Conservation (phyloP, 768 basidiomycete species). For the Russula sp. region DNA sequence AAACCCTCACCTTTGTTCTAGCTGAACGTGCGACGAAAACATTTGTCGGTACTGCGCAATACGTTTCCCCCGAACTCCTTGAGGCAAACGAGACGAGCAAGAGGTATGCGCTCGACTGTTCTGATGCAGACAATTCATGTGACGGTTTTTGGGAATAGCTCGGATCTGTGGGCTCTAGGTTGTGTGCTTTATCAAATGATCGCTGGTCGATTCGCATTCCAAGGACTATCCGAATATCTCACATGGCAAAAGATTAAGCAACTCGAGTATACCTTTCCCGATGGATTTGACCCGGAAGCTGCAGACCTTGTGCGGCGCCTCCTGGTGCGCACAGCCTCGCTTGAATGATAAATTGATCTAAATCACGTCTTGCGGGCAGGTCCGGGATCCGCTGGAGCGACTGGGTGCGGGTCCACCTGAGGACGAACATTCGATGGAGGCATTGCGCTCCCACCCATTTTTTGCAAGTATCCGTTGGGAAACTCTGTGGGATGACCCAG, state of each 20-base stretch:
- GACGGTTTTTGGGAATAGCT: constrained; percentile 45
- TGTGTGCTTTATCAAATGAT: constrained; percentile 95
- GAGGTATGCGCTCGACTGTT: constrained; percentile 48
- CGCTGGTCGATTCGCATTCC: constrained; percentile 87
- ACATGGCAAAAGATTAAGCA: constrained; percentile 94
- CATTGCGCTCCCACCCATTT: constrained; percentile 61
- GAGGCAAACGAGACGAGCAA: constrained; percentile 68
- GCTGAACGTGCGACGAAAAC: constrained; percentile 56
- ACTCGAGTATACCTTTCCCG: constrained; percentile 82
- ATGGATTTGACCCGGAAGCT: constrained; percentile 78
- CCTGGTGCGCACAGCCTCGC: constrained; percentile 49
- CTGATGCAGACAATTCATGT: not conserved
- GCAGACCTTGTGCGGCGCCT: constrained; percentile 75
- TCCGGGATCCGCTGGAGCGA: constrained; percentile 51
- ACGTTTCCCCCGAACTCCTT: constrained; percentile 84
- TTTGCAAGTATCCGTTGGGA: constrained; percentile 59
- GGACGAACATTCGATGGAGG: constrained; percentile 41
- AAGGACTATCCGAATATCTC: constrained; percentile 86
- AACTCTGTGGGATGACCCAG: constrained; percentile 60
- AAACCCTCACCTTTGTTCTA: constrained; percentile 32
- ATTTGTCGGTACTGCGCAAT: constrained; percentile 89
- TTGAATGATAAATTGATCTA: not conserved
- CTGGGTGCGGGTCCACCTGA: constrained; percentile 54
- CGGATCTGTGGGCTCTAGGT: constrained; percentile 94
- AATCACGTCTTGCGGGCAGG: not conserved